These are phyloP conservation scores for Hortiboletus campestris DNA, from an alignment of 768 basidiomycete species.

Conservation along the genomic window DNA sequence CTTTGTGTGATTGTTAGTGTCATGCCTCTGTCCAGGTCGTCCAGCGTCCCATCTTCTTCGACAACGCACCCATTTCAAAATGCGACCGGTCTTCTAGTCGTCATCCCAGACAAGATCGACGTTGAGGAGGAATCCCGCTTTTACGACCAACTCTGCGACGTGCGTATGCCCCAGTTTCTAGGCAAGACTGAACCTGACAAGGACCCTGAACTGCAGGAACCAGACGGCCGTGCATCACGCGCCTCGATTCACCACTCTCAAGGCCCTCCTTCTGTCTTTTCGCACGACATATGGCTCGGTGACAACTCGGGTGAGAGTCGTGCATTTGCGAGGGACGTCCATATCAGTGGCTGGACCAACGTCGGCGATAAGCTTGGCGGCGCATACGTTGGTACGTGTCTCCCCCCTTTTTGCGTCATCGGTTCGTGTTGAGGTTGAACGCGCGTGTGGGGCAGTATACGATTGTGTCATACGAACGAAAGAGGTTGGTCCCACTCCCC, in stretches of 20 bases:
- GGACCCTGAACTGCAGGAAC: slow-evolving; percentile 10
- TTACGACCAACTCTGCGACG: slow-evolving; percentile 62
- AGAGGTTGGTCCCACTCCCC: slow-evolving; percentile 37
- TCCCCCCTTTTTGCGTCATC: no score
- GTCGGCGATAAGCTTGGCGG: slow-evolving; percentile 65
- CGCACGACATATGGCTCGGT: slow-evolving; percentile 66
- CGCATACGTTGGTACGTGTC: slow-evolving; percentile 65
- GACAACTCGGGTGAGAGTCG: slow-evolving; percentile 55
- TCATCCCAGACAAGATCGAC: slow-evolving; percentile 58
- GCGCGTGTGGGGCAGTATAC: slow-evolving; percentile 44
- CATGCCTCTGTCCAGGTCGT: slow-evolving; percentile 11
- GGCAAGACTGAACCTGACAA: neutral
- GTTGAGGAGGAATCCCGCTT: slow-evolving; percentile 65
- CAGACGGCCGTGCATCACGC: slow-evolving; percentile 22
- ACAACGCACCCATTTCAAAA: slow-evolving; percentile 45
- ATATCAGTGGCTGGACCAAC: slow-evolving; percentile 67
- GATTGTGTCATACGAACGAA: slow-evolving; percentile 69
- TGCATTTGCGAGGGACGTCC: slow-evolving; percentile 63
- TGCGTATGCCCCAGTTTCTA: slow-evolving; percentile 15
- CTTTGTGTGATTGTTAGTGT: neutral
- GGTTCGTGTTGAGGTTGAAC: neutral
- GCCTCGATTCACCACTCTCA: slow-evolving; percentile 28
- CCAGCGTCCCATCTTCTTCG: slow-evolving; percentile 8
- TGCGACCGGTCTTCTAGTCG: slow-evolving; percentile 46
- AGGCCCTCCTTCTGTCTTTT: slow-evolving; percentile 55